These are phyloP conservation scores for Blastocystis sp. DNA, from an alignment of 352 stramenopile genomes.

Conservation along the genomic window DNA sequence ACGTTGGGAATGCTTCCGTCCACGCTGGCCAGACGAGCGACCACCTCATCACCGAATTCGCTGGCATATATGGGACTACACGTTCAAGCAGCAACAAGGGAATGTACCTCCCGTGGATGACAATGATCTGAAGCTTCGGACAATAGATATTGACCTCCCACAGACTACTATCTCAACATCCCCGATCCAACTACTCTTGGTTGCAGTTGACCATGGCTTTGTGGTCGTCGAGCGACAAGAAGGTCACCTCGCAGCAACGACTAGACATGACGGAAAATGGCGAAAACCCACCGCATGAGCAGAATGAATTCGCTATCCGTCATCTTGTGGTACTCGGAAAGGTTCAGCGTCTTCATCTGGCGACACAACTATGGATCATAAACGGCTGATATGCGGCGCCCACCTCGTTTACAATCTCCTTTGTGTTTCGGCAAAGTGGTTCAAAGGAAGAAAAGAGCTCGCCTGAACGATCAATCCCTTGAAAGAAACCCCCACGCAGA, in stretches of 20 bases:
- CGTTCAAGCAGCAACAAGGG: not conserved
- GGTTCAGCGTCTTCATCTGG: slow-evolving; percentile 67
- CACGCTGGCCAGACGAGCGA: slow-evolving; percentile 36
- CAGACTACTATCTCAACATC: not conserved
- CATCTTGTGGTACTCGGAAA: slow-evolving; percentile 36
- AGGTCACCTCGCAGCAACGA: slow-evolving; percentile 58
- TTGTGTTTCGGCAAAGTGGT: slow-evolving; percentile 46
- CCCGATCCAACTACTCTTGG: slow-evolving; percentile 18
- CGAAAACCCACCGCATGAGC: slow-evolving; percentile 9
- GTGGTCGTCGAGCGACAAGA: slow-evolving; percentile 50
- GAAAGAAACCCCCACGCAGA: slow-evolving; percentile 1
- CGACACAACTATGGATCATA: slow-evolving; percentile 38
- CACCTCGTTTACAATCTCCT: slow-evolving; percentile 64
- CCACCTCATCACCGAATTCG: slow-evolving; percentile 38
- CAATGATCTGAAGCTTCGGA: slow-evolving; percentile 61
- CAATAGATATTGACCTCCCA: slow-evolving; percentile 68
- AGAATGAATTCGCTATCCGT: slow-evolving; percentile 54
- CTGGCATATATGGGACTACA: slow-evolving; percentile 53
- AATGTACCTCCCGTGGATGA: slow-evolving; percentile 47
- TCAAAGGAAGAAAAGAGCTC: slow-evolving; percentile 63
- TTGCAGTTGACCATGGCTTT: slow-evolving; percentile 34
- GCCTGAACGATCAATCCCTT: slow-evolving; percentile 4
- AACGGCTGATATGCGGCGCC: not conserved
- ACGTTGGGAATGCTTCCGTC: slow-evolving; percentile 33
- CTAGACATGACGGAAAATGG: slow-evolving; percentile 13